Conservation (phyloP, 2,329 filamentous ascomycete species). For the Aspergillus tanneri region DNA sequence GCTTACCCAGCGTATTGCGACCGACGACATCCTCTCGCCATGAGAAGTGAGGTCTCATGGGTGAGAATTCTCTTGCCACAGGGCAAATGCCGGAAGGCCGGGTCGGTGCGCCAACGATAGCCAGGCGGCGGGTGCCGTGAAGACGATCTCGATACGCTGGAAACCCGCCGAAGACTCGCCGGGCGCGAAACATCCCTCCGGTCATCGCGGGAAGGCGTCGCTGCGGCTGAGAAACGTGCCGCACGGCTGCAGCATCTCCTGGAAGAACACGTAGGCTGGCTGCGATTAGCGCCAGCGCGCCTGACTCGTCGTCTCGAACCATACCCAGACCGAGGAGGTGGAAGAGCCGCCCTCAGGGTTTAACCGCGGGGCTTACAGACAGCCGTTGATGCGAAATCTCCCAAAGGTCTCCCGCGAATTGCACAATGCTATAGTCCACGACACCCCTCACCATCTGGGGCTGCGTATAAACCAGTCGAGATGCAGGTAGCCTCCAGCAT, state of each 20-base stretch:
- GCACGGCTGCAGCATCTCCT: conserved; percentile 24
- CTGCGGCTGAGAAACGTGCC: conserved; percentile 23
- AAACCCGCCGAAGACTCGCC: conserved; percentile 29
- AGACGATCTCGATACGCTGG: conserved; percentile 31
- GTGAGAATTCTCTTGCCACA: conserved; percentile 27
- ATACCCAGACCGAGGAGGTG: conserved; percentile 8
- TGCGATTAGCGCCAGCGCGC: conserved; percentile 22
- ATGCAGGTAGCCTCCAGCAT: conserved; percentile 18
- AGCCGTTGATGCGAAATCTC: conserved; percentile 18
- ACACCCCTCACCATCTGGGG: conserved; percentile 28
- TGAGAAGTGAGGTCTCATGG: conserved; percentile 31
- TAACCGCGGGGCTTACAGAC: conserved; percentile 16
- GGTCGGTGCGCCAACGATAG: conserved; percentile 33
- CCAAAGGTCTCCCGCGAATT: conserved; percentile 24
- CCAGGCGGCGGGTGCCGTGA: conserved; percentile 35
- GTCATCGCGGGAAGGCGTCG: conserved; percentile 25
- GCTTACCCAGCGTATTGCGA: conserved; percentile 30
- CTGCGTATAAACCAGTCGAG: conserved; percentile 24
- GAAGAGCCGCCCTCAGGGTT: conserved; percentile 13
- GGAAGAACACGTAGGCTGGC: conserved; percentile 28
- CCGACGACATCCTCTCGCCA: conserved; percentile 25
- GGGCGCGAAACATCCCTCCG: conserved; percentile 23
- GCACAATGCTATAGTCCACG: conserved; percentile 19
- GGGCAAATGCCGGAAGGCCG: conserved; percentile 28
- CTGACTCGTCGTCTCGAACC: conserved; percentile 25